A percentile compares a stretch with the other conserved stretches of the same genome.
These are phyloP conservation scores for Mediolabrus comicus DNA, from an alignment of 108 stramenopile species.

Conservation along the genomic window DNA sequence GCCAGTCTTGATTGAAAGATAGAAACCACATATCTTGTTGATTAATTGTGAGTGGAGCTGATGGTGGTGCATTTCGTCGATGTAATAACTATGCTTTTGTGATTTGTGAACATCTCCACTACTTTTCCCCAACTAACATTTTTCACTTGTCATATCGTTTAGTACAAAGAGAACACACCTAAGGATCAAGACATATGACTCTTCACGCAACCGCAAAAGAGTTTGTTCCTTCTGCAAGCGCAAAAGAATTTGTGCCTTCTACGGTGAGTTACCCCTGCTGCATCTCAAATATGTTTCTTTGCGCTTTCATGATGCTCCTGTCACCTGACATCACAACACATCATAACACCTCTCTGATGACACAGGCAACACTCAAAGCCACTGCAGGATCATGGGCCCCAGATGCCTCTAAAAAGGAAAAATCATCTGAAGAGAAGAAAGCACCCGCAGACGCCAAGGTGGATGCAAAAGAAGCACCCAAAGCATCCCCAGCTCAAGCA, in stretches of 20 bases:
- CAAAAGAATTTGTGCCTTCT: constrained; percentile 35
- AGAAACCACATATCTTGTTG: too few species aligned
- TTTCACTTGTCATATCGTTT: too few species aligned
- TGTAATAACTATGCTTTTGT: too few species aligned
- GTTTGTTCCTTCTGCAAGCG: constrained; percentile 19
- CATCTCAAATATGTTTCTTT: background rate
- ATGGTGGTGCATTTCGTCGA: too few species aligned
- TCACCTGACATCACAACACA: background rate
- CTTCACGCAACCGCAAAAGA: constrained; percentile 20
- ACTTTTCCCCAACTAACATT: too few species aligned
- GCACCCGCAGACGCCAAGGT: constrained; percentile 12
- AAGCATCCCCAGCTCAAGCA: constrained; percentile 8
- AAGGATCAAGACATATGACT: background rate
- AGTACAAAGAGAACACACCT: background rate
- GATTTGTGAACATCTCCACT: too few species aligned
- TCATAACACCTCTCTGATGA: background rate
- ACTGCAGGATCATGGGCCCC: constrained; percentile 28
- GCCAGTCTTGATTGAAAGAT: too few species aligned
- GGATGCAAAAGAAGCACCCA: constrained; percentile 7
- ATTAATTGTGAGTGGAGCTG: too few species aligned
- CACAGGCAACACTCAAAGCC: constrained; percentile 24
- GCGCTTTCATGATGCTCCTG: background rate
- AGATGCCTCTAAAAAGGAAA: constrained; percentile 1
- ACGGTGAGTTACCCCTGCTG: constrained; percentile 6
- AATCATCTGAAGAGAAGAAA: background rate